These are phyloP conservation scores for Fusarium sp. DNA, from an alignment of 2,329 filamentous ascomycete genomes.

Conservation along the genomic window DNA sequence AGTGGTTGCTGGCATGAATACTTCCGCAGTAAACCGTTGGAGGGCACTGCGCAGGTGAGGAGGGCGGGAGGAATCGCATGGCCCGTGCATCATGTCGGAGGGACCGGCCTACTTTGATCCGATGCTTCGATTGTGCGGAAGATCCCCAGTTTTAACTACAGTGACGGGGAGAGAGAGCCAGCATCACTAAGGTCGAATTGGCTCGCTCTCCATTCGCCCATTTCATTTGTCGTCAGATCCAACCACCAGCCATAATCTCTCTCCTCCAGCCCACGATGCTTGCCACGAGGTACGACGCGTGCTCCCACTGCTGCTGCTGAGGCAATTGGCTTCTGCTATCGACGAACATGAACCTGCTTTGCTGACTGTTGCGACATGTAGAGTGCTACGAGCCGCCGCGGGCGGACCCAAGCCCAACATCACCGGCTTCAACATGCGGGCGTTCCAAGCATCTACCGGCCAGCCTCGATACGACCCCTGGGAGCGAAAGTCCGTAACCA, in stretches of 20 bases:
- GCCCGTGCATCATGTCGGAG: slow-evolving; percentile 45
- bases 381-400: slow-evolving; percentile 65
- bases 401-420: slow-evolving; percentile 76
- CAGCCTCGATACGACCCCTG: slow-evolving; percentile 74
- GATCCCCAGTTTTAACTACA: slow-evolving; percentile 26
- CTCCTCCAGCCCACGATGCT: slow-evolving; percentile 53
- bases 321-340: slow-evolving; percentile 23
- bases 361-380: slow-evolving; percentile 44
- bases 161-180: slow-evolving; percentile 21
- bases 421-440: slow-evolving; percentile 91
- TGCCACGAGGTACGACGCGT: slow-evolving; percentile 55
- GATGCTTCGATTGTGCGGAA: slow-evolving; percentile 12
- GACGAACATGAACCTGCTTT: slow-evolving; percentile 8
- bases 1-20: slow-evolving; percentile 32
- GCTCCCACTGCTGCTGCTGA: background rate
- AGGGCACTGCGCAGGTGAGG: slow-evolving; percentile 38
- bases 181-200: slow-evolving; percentile 47
- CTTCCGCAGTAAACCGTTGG: slow-evolving; percentile 27
- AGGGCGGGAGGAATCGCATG: slow-evolving; percentile 34
- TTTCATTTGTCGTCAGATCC: slow-evolving; percentile 49
- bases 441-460: slow-evolving; percentile 79
- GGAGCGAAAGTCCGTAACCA: slow-evolving; percentile 70
- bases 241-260: slow-evolving; percentile 45
- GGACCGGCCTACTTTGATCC: slow-evolving; percentile 45
- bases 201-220: slow-evolving; percentile 51